A percentile compares a stretch with the other conserved stretches of the same genome.
Evolutionary conservation across 2,329 filamentous ascomycete species (phyloP).

Genomic region (Kalaharituber pfeilii): DNA sequence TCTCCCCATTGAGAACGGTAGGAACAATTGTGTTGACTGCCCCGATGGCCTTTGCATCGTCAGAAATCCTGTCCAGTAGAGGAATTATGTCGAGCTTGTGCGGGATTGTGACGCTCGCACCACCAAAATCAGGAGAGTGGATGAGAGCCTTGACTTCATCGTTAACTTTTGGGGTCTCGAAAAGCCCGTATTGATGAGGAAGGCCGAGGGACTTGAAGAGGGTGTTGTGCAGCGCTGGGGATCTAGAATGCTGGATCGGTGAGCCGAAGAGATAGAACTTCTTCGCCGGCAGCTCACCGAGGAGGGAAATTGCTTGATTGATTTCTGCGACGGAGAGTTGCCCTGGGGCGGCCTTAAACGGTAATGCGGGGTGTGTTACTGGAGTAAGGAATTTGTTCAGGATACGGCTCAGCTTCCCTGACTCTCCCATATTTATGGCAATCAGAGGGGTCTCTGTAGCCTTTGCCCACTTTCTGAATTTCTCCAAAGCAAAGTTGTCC

Average conservation of each 20-base stretch:
- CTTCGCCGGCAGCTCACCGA: slow-evolving; percentile 59
- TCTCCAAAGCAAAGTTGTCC: slow-evolving; percentile 71
- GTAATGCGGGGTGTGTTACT: slow-evolving; percentile 75
- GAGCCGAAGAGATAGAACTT: slow-evolving; percentile 78
- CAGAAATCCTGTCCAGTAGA: slow-evolving; percentile 60
- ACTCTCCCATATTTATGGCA: slow-evolving; percentile 82
- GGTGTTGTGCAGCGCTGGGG: slow-evolving; percentile 75
- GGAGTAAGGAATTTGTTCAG: slow-evolving; percentile 88
- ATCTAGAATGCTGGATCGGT: slow-evolving; percentile 66
- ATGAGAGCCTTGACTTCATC: slow-evolving; percentile 48
- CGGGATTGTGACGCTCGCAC: slow-evolving; percentile 88
- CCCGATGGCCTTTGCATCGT: slow-evolving; percentile 65
- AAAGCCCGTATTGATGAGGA: slow-evolving; percentile 60
- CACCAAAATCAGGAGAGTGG: slow-evolving; percentile 59
- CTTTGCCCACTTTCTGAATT: slow-evolving; percentile 59
- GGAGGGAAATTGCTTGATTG: slow-evolving; percentile 54
- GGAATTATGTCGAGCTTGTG: slow-evolving; percentile 78
- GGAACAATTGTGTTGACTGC: slow-evolving; percentile 89
- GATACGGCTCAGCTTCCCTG: slow-evolving; percentile 76
- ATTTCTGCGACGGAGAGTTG: slow-evolving; percentile 86
- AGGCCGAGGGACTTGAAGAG: slow-evolving; percentile 62
- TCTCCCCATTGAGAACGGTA: slow-evolving; percentile 27
- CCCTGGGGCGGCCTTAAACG: slow-evolving; percentile 82
- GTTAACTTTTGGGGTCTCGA: slow-evolving; percentile 52
- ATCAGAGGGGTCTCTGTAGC: slow-evolving; percentile 73